These are phyloP conservation scores for Rhodocollybia butyracea DNA, from an alignment of 768 basidiomycete species.

Conservation along the genomic window DNA sequence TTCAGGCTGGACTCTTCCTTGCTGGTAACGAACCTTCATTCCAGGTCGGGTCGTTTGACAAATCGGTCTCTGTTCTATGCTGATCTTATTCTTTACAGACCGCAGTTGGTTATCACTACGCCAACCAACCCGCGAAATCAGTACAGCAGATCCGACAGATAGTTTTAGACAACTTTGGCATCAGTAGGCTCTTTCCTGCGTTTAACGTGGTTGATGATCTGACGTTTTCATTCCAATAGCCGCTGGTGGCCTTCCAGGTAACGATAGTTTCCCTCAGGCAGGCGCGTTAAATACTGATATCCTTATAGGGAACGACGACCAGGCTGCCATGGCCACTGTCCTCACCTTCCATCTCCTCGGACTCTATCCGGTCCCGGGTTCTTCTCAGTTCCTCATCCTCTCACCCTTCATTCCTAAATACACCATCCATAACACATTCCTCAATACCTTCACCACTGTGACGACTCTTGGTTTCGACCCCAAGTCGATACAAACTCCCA, in stretches of 20 bases:
- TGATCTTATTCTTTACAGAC: conserved; percentile 33
- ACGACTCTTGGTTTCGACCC: conserved; percentile 53
- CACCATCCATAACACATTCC: conserved; percentile 66
- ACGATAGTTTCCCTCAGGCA: too few species aligned
- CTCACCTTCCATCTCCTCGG: conserved; percentile 65
- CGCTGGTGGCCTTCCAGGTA: conserved; percentile 60
- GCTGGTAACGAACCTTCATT: conserved; percentile 69
- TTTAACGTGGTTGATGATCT: background rate
- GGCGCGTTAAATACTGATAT: too few species aligned
- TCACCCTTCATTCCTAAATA: conserved; percentile 69
- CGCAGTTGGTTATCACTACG: conserved; percentile 69
- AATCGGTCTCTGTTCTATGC: background rate
- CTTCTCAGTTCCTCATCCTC: conserved; percentile 59
- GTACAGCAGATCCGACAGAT: conserved; percentile 61
- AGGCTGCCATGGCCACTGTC: conserved; percentile 67
- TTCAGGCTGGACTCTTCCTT: conserved; percentile 54
- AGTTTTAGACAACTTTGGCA: conserved; percentile 65
- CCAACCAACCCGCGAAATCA: conserved; percentile 56
- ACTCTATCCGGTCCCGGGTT: conserved; percentile 64
- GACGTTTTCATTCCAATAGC: conserved; percentile 30
- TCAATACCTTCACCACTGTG: conserved; percentile 61
- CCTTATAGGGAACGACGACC: conserved; percentile 37
- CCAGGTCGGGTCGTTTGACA: conserved; percentile 38
- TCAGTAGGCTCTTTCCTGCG: conserved; percentile 40
- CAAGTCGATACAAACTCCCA: conserved; percentile 53